phyloP scores from a whole-genome alignment of 768 basidiomycete genomes.

The Leccinum arenicola region DNA sequence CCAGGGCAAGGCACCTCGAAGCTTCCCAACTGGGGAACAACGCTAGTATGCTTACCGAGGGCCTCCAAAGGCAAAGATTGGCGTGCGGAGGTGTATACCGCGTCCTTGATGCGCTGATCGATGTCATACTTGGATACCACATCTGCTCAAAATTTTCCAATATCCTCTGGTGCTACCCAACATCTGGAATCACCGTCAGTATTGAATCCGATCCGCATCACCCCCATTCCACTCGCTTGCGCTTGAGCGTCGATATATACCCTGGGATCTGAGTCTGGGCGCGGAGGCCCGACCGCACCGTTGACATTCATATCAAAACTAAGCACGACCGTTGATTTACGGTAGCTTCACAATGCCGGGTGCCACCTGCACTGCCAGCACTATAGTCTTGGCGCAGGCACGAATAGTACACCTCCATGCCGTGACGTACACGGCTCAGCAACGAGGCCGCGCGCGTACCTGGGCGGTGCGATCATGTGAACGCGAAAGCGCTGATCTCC shows the following conservation, averaged over 20 bases:
- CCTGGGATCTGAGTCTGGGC: background rate
- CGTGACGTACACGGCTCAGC: conserved; percentile 7
- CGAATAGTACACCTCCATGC: conserved; percentile 5
- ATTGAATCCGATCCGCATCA: background rate
- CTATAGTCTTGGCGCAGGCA: conserved; percentile 10
- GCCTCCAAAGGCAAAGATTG: conserved; percentile 18
- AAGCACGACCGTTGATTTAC: background rate
- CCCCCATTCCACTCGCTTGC: background rate
- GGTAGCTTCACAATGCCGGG: background rate
- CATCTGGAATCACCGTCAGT: background rate
- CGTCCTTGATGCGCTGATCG: conserved; percentile 9
- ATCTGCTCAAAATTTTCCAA: background rate
- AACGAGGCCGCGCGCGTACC: conserved; percentile 9
- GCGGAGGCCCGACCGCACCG: background rate
- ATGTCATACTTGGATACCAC: background rate
- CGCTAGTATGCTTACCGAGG: background rate
- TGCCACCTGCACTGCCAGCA: conserved; percentile 8
- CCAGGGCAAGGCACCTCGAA: conserved; percentile 2
- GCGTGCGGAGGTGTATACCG: conserved; percentile 2
- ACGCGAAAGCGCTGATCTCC: background rate
- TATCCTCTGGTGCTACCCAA: background rate
- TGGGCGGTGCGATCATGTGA: conserved; percentile 9
- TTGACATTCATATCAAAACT: background rate
- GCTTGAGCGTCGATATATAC: background rate
- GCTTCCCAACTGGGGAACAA: background rate